Evolutionary conservation across 2,329 filamentous ascomycete species (phyloP).

Genomic region (Cryphonectria naterciae): DNA sequence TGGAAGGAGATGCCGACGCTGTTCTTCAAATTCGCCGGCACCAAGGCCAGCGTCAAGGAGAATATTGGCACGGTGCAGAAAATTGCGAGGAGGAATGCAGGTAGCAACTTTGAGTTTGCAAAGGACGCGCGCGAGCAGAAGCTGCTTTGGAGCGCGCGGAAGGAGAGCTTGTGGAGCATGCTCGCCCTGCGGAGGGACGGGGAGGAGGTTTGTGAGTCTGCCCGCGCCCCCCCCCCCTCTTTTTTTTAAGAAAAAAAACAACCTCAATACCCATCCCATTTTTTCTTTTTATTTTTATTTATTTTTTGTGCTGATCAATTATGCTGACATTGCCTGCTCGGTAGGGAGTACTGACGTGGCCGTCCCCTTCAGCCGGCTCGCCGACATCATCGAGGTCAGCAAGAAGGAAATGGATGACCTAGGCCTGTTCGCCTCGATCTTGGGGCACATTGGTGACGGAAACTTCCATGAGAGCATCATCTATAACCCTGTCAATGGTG

Average conservation of each 20-base stretch:
- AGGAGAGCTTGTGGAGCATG: slow-evolving; percentile 85
- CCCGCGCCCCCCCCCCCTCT: background rate
- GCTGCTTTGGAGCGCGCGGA: slow-evolving; percentile 78
- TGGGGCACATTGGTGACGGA: slow-evolving; percentile 90
- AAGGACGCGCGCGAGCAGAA: slow-evolving; percentile 71
- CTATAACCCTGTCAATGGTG: slow-evolving; percentile 70
- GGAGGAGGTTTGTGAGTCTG: slow-evolving; percentile 70
- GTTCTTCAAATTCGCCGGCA: slow-evolving; percentile 87
- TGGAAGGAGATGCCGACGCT: slow-evolving; percentile 80
- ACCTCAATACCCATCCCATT: too few relatives aligned
- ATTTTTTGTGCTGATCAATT: background rate
- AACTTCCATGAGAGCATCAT: slow-evolving; percentile 96
- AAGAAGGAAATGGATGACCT: slow-evolving; percentile 89
- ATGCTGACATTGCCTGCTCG: slow-evolving; percentile 23
- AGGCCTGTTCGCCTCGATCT: slow-evolving; percentile 82
- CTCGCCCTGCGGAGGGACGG: slow-evolving; percentile 68
- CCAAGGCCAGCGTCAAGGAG: slow-evolving; percentile 75
- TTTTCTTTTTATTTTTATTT: slow-evolving; percentile 27
- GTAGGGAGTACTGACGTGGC: slow-evolving; percentile 81
- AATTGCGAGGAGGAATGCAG: slow-evolving; percentile 68
- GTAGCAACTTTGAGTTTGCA: slow-evolving; percentile 76
- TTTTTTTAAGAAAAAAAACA: too few relatives aligned
- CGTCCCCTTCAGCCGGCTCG: slow-evolving; percentile 75
- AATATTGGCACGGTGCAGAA: slow-evolving; percentile 71
- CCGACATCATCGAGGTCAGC: slow-evolving; percentile 78